Percentiles rank a stretch among this genome's conserved stretches.
phyloP scores from a whole-genome alignment of 108 stramenopile species.

The Discostella stelligeroides region DNA sequence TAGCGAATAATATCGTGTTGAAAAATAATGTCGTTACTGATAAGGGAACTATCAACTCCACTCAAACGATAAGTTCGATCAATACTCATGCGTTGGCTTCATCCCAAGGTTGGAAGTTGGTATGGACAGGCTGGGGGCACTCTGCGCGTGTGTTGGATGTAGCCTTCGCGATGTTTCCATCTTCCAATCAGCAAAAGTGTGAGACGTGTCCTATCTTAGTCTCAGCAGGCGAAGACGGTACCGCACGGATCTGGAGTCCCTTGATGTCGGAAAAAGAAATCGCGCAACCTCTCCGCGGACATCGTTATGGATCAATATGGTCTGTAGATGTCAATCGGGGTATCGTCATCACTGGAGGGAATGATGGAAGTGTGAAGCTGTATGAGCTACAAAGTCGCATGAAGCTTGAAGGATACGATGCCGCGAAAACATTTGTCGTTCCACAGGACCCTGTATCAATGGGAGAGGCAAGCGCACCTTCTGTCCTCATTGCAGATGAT shows the following conservation, averaged over 20 bases:
- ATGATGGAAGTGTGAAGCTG: constrained; percentile 69
- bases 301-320: constrained; percentile 60
- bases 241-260: constrained; percentile 64
- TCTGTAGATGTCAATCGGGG: constrained; percentile 47
- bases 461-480: not conserved
- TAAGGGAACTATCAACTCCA: not conserved
- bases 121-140: constrained; percentile 81
- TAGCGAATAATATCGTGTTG: not conserved
- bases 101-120: constrained; percentile 12
- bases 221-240: constrained; percentile 74
- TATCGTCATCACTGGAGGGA: constrained; percentile 58
- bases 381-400: constrained; percentile 46
- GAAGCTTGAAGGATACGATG: constrained; percentile 4
- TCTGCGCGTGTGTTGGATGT: constrained; percentile 76
- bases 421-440: constrained; percentile 12
- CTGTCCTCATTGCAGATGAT: not conserved
- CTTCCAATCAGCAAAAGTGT: not conserved
- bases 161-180: constrained; percentile 34
- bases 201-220: constrained; percentile 23
- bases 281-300: constrained; percentile 37
- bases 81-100: constrained; percentile 9
- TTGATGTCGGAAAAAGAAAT: constrained; percentile 40
- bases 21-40: not conserved
- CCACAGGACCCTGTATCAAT: constrained; percentile 17
- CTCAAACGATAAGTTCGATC: not conserved